A percentile compares a stretch with the other conserved stretches of the same genome.
These are phyloP conservation scores for Grosmannia clavigera DNA, from an alignment of 2,329 filamentous ascomycete species.

Conservation along the genomic window DNA sequence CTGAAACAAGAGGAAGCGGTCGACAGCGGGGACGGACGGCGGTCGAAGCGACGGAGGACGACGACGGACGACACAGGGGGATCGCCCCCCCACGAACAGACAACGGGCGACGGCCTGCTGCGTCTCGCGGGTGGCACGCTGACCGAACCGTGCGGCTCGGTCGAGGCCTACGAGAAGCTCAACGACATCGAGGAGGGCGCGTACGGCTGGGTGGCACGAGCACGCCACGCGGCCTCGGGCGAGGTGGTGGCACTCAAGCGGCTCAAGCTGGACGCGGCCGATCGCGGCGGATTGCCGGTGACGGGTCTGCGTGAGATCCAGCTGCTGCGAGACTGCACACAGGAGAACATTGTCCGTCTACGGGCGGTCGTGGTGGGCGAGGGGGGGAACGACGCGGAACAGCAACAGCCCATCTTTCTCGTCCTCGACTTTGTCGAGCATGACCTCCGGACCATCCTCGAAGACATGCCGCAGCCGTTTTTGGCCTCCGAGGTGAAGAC, in stretches of 20 bases:
- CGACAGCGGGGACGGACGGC: constrained; percentile 24
- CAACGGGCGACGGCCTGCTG: constrained; percentile 37
- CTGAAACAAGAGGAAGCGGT: constrained; percentile 22
- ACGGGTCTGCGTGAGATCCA: constrained; percentile 91
- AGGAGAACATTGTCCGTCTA: constrained; percentile 72
- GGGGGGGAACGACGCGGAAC: constrained; percentile 27
- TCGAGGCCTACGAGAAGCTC: constrained; percentile 80
- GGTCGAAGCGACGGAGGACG: constrained; percentile 50
- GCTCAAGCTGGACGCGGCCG: constrained; percentile 73
- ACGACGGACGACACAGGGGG: constrained; percentile 27
- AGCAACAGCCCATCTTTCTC: constrained; percentile 50
- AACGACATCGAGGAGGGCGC: constrained; percentile 97
- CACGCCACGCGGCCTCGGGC: constrained; percentile 59
- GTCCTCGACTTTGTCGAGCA: constrained; percentile 98
- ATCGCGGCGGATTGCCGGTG: constrained; percentile 68
- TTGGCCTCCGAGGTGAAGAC: constrained; percentile 87
- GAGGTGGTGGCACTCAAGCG: constrained; percentile 85
- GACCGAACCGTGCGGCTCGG: constrained; percentile 53
- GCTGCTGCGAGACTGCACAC: constrained; percentile 67
- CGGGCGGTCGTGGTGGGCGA: constrained; percentile 75
- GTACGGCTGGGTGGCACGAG: constrained; percentile 88
- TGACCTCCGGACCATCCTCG: constrained; percentile 84
- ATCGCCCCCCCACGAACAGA: too few species aligned
- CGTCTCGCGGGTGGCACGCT: constrained; percentile 59
- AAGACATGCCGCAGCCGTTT: constrained; percentile 91